Conservation (phyloP, 306 rosid species). For the Quercus rubra region DNA sequence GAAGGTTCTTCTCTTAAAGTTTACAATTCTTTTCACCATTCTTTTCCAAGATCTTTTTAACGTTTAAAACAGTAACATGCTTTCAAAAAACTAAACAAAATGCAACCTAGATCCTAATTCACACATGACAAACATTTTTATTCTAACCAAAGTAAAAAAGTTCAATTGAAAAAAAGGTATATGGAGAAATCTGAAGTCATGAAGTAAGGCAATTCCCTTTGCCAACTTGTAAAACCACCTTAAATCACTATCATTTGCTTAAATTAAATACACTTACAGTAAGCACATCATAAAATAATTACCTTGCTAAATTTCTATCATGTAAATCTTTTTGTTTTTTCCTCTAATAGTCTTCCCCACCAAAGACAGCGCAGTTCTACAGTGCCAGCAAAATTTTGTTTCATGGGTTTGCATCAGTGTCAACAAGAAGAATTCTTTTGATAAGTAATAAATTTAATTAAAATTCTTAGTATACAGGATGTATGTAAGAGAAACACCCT, state of each 20-base stretch:
- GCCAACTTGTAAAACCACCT: background rate
- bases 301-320: background rate
- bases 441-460: too few species aligned
- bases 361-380: background rate
- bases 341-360: background rate
- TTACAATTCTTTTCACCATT: background rate
- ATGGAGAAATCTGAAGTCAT: background rate
- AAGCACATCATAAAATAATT: background rate
- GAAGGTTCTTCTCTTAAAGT: background rate
- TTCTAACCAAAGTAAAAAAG: too few species aligned
- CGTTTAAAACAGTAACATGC: too few species aligned
- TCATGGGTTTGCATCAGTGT: background rate
- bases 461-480: too few species aligned
- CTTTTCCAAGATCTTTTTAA: too few species aligned
- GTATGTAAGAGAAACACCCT: background rate
- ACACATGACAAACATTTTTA: too few species aligned
- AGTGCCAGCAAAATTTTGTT: background rate
- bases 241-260: background rate
- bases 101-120: too few species aligned
- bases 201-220: background rate
- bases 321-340: background rate
- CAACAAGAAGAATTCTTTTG: background rate
- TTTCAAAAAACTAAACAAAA: too few species aligned
- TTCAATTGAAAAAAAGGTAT: background rate
- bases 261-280: background rate